Conservation (phyloP, 2,329 filamentous ascomycete genomes). For the Ilyonectria sp. region DNA sequence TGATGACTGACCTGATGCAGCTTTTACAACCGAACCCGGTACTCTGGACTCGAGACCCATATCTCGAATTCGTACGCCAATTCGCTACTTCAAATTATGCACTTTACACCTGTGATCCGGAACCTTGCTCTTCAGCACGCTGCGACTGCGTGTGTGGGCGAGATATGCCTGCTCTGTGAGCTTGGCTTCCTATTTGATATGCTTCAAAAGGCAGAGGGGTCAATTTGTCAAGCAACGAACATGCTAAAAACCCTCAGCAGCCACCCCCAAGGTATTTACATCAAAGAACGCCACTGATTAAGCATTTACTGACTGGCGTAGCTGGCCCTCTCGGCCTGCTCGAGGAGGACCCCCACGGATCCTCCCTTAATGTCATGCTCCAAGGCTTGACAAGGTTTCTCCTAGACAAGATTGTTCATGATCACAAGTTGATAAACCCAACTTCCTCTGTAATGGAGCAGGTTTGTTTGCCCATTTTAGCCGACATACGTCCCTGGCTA, state of each 20-base stretch:
- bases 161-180: conserved; percentile 92
- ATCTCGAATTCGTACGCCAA: conserved; percentile 98
- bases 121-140: conserved; percentile 93
- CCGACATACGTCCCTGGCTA: background rate
- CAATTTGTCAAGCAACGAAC: conserved; percentile 97
- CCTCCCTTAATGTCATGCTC: conserved; percentile 84
- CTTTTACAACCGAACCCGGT: conserved; percentile 94
- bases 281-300: background rate
- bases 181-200: conserved; percentile 97
- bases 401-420: conserved; percentile 83
- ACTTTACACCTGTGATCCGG: conserved; percentile 89
- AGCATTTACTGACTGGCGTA: conserved; percentile 50
- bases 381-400: conserved; percentile 91
- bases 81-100: conserved; percentile 89
- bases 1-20: conserved; percentile 59
- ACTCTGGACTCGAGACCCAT: conserved; percentile 94
- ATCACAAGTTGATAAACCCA: conserved; percentile 79
- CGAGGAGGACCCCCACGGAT: conserved; percentile 84
- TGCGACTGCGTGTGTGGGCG: conserved; percentile 85
- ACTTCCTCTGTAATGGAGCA: conserved; percentile 79
- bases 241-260: conserved; percentile 90
- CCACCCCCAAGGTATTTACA: conserved; percentile 77
- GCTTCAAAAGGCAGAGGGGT: conserved; percentile 94
- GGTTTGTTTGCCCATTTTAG: conserved; percentile 52
- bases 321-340: conserved; percentile 84